Evolutionary conservation across 169 alveolate species (phyloP), one percentile per base, ranked within the genome.

Genomic region (Plasmodium blacklocki): DNA sequence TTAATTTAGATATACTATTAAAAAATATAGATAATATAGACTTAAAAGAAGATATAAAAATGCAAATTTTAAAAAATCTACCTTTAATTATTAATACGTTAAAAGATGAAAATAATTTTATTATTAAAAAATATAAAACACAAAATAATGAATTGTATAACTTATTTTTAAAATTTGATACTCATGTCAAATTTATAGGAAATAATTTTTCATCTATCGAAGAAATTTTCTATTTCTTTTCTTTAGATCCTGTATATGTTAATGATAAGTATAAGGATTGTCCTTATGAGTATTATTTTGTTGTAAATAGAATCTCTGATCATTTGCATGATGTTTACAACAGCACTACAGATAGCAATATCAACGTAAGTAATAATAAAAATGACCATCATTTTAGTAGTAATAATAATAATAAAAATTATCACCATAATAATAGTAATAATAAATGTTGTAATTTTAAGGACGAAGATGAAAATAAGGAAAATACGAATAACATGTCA

Each of bases 141-240:
- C 50, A 83, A 70, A 67, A 39, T 15, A 47, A 29, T 15, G 91
- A 83, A 62, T 71, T 70, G 14, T 83, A 52, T 58, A 49, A 47
- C 26, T 62, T 83, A 14, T 83, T 18, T 62, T 43, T 83, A 58
- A 83, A 70, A 3, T 54, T 67, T 68, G 56, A 39, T 39, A 64
- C 67, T 49, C 52, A 58, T 23, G n/a, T 71, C 1, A 83, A 83
- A 58, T 68, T 62, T 19, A 50, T 83, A 1, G 91, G 91, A 7
- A 21, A 23, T 19, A 68, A 29, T 26, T 83, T 83, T 21, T 21
- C 59, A 21, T 83, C 91, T 0, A 52, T 8, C 7, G 91, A 83
- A 26, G 91, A 83, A 68, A 83, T 83, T 58, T 67, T 14, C 18
- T 83, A 68, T 63, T 63, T 83, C 45, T 83, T 83, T 70, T 83